phyloP scores from a whole-genome alignment of 2,329 filamentous ascomycete genomes.

The Juglanconis sp. region DNA sequence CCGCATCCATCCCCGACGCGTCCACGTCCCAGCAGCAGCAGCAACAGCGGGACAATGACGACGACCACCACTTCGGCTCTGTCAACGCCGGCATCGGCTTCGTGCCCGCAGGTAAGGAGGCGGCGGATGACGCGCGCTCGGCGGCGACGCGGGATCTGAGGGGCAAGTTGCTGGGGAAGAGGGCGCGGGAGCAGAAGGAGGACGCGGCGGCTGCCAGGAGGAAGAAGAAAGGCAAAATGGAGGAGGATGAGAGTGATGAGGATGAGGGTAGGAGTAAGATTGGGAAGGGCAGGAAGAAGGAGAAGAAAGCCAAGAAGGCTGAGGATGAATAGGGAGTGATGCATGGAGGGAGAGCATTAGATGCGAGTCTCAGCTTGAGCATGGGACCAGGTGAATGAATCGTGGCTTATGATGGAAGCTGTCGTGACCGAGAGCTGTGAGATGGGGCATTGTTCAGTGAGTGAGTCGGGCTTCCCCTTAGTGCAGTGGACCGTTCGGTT shows the following conservation, averaged over 20 bases:
- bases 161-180: slow-evolving; percentile 27
- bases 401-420: too few species aligned
- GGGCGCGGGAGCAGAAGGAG: slow-evolving; percentile 13
- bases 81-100: slow-evolving; percentile 43
- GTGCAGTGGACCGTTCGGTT: too few species aligned
- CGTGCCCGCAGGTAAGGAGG: slow-evolving; percentile 24
- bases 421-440: too few species aligned
- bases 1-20: not conserved
- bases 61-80: slow-evolving; percentile 23
- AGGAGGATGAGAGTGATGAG: slow-evolving; percentile 39
- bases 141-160: slow-evolving; percentile 29
- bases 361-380: too few species aligned
- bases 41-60: slow-evolving; percentile 20
- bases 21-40: not conserved
- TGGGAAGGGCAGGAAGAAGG: slow-evolving; percentile 20
- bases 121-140: slow-evolving; percentile 20
- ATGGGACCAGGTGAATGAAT: too few species aligned
- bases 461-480: too few species aligned
- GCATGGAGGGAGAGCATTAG: not conserved
- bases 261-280: slow-evolving; percentile 28
- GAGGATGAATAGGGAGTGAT: not conserved
- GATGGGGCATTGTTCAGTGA: too few species aligned
- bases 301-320: not conserved
- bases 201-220: slow-evolving; percentile 29
- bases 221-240: slow-evolving; percentile 35